Percentiles rank a stretch among this genome's conserved stretches.
Conservation (phyloP, 2,329 filamentous ascomycete genomes). For the Microcera coccophila region DNA sequence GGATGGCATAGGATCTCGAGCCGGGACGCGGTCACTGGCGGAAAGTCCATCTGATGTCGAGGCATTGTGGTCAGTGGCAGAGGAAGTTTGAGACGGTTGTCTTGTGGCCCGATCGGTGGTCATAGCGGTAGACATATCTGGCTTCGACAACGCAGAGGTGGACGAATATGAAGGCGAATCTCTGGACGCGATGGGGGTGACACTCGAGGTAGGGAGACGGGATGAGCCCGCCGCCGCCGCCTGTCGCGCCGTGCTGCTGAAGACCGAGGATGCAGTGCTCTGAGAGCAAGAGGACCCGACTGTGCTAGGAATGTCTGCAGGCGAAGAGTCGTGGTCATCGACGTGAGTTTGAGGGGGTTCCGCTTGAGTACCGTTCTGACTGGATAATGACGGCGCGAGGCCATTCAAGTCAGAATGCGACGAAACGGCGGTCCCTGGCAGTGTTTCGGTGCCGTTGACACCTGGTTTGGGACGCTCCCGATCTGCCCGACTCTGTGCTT, state of each 20-base stretch:
- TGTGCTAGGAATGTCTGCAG: conserved; percentile 66
- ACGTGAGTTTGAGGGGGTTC: conserved; percentile 28
- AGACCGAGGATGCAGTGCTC: conserved; percentile 65
- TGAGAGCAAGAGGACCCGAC: conserved; percentile 70
- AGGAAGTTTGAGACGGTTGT: conserved; percentile 24
- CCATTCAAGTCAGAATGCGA: conserved; percentile 25
- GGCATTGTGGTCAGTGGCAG: conserved; percentile 31
- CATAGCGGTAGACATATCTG: conserved; percentile 52
- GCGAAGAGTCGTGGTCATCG: conserved; percentile 57
- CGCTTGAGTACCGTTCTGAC: conserved; percentile 19
- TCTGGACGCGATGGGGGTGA: conserved; percentile 50
- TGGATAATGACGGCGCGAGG: conserved; percentile 16
- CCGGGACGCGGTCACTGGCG: conserved; percentile 44
- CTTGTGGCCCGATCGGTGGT: conserved; percentile 38
- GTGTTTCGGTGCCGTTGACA: conserved; percentile 19
- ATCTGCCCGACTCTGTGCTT: conserved; percentile 33
- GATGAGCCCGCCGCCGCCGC: conserved; percentile 41
- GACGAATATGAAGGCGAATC: conserved; percentile 50
- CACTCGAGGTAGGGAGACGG: conserved; percentile 41
- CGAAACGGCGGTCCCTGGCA: conserved; percentile 19
- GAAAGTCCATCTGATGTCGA: conserved; percentile 34
- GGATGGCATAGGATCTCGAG: conserved; percentile 53
- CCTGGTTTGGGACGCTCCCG: conserved; percentile 29
- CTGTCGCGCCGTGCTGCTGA: conserved; percentile 51
- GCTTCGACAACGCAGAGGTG: conserved; percentile 47